Base-by-base conservation (phyloP, 495 filamentous ascomycete genomes). In the Aspergillus haitiensis region DNA sequence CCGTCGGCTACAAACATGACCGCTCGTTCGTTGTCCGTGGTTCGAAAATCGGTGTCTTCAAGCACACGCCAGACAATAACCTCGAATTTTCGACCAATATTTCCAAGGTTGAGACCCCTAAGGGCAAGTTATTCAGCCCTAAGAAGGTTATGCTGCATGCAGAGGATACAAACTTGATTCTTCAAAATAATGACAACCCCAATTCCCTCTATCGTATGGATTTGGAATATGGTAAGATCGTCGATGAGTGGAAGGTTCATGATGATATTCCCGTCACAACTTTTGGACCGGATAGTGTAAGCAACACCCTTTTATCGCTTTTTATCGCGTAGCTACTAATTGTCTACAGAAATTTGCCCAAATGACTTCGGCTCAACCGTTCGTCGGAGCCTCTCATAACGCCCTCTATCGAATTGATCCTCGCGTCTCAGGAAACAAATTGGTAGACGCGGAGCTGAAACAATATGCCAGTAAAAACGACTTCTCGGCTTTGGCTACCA, bases 241-340 rank as follows among this genome's bases (percentile, higher is more conserved):
- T 98, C 2, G 95, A 98, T 69, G 95, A 98, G 73, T 98, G 94
- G 94, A 97, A 96, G 64, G 83, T 98, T n/a, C 93, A 98, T 66
- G 93, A 98, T 56, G 91, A 98, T 75, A 97, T 98, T 57, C 84
- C 88, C 0, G 91, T 98, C 52, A 85, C 88, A 16, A 91, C 86
- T 6, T 96, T 98, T 74, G 91, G 87, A 5, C 94, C 95, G 4
- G 93, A 96, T 68, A 96, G 85, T 50, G 86, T 87, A 75, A 69
- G 76, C 4, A 50, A 42, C 18, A 3, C 12, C 15, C 15, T 16
- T 18, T 18, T 10, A n/a, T 16, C 42, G 0, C 15, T 59, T 15
- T 37, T n/a, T 10, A 13, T 39, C 11, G 12, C 34, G 39, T 3
- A 37, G 45, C 45, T 59, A 45, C 70, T 74, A 60, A 75, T 64